Evolutionary conservation across 768 basidiomycete species (phyloP), one percentile per base, ranked within the genome.

Genomic region (Kwoniella botswanensis): DNA sequence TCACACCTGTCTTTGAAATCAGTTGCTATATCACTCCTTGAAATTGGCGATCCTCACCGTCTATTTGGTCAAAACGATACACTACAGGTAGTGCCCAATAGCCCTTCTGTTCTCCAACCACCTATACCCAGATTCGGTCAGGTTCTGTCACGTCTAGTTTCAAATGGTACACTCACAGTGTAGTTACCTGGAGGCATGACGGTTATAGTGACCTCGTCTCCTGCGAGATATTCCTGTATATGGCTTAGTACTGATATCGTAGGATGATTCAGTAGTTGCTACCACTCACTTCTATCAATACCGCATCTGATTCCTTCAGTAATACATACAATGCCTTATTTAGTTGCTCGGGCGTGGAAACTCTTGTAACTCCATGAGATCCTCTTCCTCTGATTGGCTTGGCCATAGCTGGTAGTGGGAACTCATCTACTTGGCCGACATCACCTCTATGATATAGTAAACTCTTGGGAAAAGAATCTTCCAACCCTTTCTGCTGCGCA

Each of bases 361-460:
- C 76, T 26, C 75, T 41, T 2, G 65, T 66, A 1, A 82, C 81
- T 2, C 81, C 81, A 59, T 82, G 81, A 1, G 74, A 75, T 3
- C 81, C 81, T 59, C 81, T 62, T n/a, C 81, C 81, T 15, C 79
- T 63, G 15, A 82, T 67, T 35, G 81, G 81, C 70, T 82, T 82
- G 6, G 76, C 58, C 10, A 80, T 76, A 3, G 71, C 74, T 2
- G 81, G 81, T 6, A 77, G 60, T 3, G 55, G 56, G 24, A 73
- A 62, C 24, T 65, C 68, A 2, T 59, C 46, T 26, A 63, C 26
- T 7, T 65, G 54, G 22, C 56, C 56, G 11, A 41, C 26, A 2
- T 68, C 65, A 13, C 60, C 68, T 46, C 70, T 68, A 17, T 11
- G 53, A 44, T 56, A 54, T 41, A 72, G 52, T 29, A 52, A 0